Conservation (phyloP, 805 yeast genomes). For the Sungouiozyma ichnusensis region DNA sequence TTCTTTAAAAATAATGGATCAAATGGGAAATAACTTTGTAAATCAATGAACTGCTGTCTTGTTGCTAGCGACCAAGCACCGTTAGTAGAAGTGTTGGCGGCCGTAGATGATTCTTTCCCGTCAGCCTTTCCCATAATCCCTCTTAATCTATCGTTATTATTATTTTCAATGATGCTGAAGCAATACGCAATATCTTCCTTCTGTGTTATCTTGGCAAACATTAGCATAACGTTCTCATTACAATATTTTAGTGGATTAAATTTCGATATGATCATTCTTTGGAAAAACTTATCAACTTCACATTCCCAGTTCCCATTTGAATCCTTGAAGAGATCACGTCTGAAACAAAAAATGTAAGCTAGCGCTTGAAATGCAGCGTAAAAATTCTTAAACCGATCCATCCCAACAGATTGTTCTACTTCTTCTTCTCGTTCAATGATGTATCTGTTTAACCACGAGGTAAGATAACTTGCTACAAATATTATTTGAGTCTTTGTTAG, state of each 20-base stretch:
- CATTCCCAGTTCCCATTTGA: conserved; percentile 57
- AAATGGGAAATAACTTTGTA: conserved; percentile 93
- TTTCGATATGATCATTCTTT: conserved; percentile 70
- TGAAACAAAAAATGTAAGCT: conserved; percentile 83
- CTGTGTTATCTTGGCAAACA: conserved; percentile 89
- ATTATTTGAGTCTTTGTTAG: conserved; percentile 63
- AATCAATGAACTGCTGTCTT: conserved; percentile 74
- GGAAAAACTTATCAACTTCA: conserved; percentile 76
- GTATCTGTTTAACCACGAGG: conserved; percentile 75
- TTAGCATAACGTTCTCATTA: conserved; percentile 84
- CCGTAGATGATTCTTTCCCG: conserved; percentile 13
- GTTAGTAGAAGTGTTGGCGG: neutral
- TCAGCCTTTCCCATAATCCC: conserved; percentile 32
- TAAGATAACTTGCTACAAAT: conserved; percentile 71
- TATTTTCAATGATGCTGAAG: conserved; percentile 84
- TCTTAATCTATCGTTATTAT: conserved; percentile 43
- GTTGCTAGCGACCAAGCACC: conserved; percentile 35
- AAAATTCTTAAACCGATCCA: conserved; percentile 83
- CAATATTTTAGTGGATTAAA: conserved; percentile 92
- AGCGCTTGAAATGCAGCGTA: conserved; percentile 88
- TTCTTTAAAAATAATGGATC: conserved; percentile 75
- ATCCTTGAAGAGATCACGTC: conserved; percentile 50
- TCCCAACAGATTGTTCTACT: conserved; percentile 55
- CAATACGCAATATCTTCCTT: conserved; percentile 86
- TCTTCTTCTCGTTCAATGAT: conserved; percentile 80